phyloP scores from a whole-genome alignment of 139 green algal species.

The Nannochloris sp. region DNA sequence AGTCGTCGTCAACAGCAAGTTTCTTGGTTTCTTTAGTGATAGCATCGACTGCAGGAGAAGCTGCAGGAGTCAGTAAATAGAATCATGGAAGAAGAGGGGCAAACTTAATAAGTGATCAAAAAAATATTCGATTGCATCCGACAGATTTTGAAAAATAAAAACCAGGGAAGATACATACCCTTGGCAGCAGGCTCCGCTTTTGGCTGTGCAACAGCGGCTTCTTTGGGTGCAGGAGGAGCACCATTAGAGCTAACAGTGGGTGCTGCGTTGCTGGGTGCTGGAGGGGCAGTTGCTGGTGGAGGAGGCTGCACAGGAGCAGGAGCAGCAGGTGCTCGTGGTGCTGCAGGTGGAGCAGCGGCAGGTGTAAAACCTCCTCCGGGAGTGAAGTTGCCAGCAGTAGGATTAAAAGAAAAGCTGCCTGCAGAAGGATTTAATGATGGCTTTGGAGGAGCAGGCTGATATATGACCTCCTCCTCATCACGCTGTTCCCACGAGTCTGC shows the following conservation, averaged over 20 bases:
- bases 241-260: conserved; percentile 1
- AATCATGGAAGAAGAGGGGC: not conserved
- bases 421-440: conserved; percentile 46
- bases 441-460: conserved; percentile 1
- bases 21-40: conserved; percentile 28
- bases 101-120: not conserved
- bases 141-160: not conserved
- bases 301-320: not conserved
- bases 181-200: not conserved
- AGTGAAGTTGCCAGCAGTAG: conserved; percentile 37
- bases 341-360: not conserved
- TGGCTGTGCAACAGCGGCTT: not conserved
- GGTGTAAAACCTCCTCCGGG: conserved; percentile 15
- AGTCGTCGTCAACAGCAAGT: conserved; percentile 25
- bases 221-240: conserved; percentile 7
- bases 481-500: conserved; percentile 40
- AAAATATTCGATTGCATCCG: not conserved
- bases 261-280: not conserved
- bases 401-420: conserved; percentile 57
- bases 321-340: conserved; percentile 10
- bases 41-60: conserved; percentile 4
- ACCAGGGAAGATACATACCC: not conserved
- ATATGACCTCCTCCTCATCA: conserved; percentile 4
- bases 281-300: not conserved
- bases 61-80: not conserved